These are phyloP conservation scores for Fusarium drepaniforme DNA, from an alignment of 2,329 filamentous ascomycete species.

Conservation along the genomic window DNA sequence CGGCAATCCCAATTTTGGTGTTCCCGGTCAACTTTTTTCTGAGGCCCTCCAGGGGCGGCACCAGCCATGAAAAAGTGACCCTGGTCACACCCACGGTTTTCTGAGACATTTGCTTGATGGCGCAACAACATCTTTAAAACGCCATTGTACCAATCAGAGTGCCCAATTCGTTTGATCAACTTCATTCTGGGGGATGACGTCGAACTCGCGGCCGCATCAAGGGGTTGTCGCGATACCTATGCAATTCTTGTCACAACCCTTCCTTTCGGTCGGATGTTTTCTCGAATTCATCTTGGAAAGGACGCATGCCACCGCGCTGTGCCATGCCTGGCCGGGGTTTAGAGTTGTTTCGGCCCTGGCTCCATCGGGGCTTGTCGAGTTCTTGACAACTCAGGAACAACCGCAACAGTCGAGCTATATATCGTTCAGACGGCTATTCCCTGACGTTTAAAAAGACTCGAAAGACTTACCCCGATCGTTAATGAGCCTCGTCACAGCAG, in stretches of 20 bases:
- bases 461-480: constrained; percentile 14
- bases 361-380: not conserved
- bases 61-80: constrained; percentile 1
- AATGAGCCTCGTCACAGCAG: constrained; percentile 41
- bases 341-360: not conserved
- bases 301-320: not conserved
- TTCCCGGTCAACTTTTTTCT: not conserved
- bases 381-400: not conserved
- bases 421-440: constrained; percentile 4
- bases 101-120: constrained; percentile 9
- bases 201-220: not conserved
- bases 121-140: not conserved
- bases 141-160: constrained; percentile 19
- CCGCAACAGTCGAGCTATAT: not conserved
- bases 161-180: not conserved
- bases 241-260: not conserved
- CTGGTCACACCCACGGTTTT: constrained; percentile 4
- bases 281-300: not conserved
- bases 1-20: not conserved
- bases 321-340: not conserved
- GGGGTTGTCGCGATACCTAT: constrained; percentile 2
- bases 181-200: constrained; percentile 9
- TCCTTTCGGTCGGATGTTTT: not conserved
- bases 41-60: not conserved
- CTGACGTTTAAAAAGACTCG: not conserved